Percentiles rank a stretch among this genome's conserved stretches.
These are phyloP conservation scores for Neophaeococcomyces aloes DNA, from an alignment of 2,329 filamentous ascomycete species.

Conservation along the genomic window DNA sequence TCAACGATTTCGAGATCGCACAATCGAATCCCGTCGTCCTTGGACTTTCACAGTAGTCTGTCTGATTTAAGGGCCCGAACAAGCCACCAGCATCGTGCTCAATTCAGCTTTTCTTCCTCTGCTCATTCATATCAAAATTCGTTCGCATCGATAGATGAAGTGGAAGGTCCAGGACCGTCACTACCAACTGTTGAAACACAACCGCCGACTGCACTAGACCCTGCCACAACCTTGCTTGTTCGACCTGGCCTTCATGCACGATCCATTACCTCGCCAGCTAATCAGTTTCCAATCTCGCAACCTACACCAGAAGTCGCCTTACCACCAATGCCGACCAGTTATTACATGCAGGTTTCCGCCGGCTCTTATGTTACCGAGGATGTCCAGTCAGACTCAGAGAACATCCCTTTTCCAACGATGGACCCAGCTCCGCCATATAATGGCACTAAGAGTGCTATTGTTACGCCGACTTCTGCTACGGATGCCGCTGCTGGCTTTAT, in stretches of 20 bases:
- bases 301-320: conserved; percentile 16
- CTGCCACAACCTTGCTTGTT: background rate
- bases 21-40: conserved; percentile 57
- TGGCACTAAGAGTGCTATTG: conserved; percentile 5
- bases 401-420: conserved; percentile 39
- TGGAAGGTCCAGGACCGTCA: conserved; percentile 45
- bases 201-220: conserved; percentile 24
- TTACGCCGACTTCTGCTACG: conserved; percentile 23
- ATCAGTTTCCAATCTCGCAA: conserved; percentile 32
- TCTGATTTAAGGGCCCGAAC: conserved; percentile 57
- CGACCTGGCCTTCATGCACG: conserved; percentile 66
- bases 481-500: conserved; percentile 32
- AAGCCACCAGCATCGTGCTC: conserved; percentile 37
- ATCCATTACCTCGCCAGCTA: conserved; percentile 71
- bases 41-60: conserved; percentile 80
- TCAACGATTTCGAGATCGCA: conserved; percentile 80
- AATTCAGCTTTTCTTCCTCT: conserved; percentile 15
- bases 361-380: conserved; percentile 57
- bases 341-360: conserved; percentile 13
- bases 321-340: conserved; percentile 10
- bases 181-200: conserved; percentile 45
- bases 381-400: conserved; percentile 71
- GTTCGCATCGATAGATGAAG: conserved; percentile 19
- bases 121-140: conserved; percentile 15
- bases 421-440: conserved; percentile 21